phyloP scores from a whole-genome alignment of 768 basidiomycete species.

The Amanita pseudoporphyria region DNA sequence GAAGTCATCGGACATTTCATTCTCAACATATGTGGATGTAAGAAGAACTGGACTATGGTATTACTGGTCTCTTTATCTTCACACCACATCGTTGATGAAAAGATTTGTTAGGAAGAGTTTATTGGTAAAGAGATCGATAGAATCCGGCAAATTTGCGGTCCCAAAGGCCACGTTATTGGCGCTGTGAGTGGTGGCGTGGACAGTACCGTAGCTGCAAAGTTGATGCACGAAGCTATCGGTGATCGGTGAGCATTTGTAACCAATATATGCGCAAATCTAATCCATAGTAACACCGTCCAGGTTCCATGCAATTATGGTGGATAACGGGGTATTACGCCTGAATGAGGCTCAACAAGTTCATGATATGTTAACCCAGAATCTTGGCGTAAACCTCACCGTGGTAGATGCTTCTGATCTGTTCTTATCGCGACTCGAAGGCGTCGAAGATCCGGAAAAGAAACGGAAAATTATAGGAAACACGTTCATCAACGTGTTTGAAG shows the following conservation, averaged over 20 bases:
- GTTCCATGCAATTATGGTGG: too few relatives aligned
- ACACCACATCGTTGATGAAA: slow-evolving; percentile 6
- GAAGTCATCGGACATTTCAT: slow-evolving; percentile 86
- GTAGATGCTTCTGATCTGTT: slow-evolving; percentile 94
- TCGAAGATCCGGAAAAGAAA: too few relatives aligned
- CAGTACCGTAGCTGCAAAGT: slow-evolving; percentile 94
- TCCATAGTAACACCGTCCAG: slow-evolving; percentile 86
- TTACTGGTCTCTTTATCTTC: slow-evolving; percentile 8
- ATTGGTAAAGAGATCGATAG: too few relatives aligned
- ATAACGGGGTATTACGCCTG: slow-evolving; percentile 91
- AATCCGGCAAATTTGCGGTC: slow-evolving; percentile 91
- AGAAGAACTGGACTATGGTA: slow-evolving; percentile 91
- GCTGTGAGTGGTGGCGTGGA: slow-evolving; percentile 96
- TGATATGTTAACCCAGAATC: slow-evolving; percentile 85
- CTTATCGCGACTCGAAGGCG: slow-evolving; percentile 68
- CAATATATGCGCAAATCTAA: slow-evolving; percentile 35
- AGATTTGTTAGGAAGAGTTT: slow-evolving; percentile 71
- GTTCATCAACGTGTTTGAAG: slow-evolving; percentile 96
- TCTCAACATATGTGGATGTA: slow-evolving; percentile 74
- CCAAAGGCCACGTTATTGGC: slow-evolving; percentile 92
- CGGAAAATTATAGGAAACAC: slow-evolving; percentile 98
- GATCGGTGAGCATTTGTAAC: too few relatives aligned
- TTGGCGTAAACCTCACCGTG: slow-evolving; percentile 94
- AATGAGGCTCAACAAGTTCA: slow-evolving; percentile 89
- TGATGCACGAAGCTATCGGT: slow-evolving; percentile 99